Evolutionary conservation across 768 basidiomycete genomes (phyloP).

Genomic region (Amanita exitialis): DNA sequence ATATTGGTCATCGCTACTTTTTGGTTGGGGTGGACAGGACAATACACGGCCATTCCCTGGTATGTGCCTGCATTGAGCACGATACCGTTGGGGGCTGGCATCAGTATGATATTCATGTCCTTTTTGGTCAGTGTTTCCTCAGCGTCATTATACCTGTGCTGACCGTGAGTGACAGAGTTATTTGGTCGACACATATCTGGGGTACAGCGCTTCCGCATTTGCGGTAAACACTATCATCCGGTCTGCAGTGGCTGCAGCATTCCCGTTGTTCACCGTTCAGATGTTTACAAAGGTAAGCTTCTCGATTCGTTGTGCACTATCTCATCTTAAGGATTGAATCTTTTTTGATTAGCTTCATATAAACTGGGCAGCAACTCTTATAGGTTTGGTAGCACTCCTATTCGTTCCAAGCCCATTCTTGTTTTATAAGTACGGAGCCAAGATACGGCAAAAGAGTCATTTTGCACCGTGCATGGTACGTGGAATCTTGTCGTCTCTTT

Average conservation of each 20-base stretch:
- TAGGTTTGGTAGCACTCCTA: constrained; percentile 45
- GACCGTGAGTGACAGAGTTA: constrained; percentile 44
- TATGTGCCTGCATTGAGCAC: constrained; percentile 45
- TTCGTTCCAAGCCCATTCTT: constrained; percentile 59
- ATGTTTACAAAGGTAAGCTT: constrained; percentile 48
- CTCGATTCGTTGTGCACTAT: constrained; percentile 11
- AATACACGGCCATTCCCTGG: constrained; percentile 45
- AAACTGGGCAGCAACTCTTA: constrained; percentile 43
- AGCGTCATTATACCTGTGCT: constrained; percentile 42
- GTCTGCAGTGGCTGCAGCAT: constrained; percentile 45
- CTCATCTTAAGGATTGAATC: not conserved
- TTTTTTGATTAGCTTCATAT: constrained; percentile 30
- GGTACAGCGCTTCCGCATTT: constrained; percentile 52
- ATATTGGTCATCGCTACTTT: constrained; percentile 47
- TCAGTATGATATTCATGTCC: constrained; percentile 48
- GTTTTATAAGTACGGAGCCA: constrained; percentile 59
- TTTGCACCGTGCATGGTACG: constrained; percentile 46
- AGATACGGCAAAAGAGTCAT: constrained; percentile 44
- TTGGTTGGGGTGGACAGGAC: constrained; percentile 59
- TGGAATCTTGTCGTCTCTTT: not conserved
- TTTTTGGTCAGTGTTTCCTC: constrained; percentile 33
- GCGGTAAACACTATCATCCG: constrained; percentile 53
- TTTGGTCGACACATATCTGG: constrained; percentile 49
- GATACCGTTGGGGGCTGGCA: constrained; percentile 35
- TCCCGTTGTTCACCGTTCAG: constrained; percentile 59